Percentiles rank a stretch among this genome's conserved stretches.
phyloP scores from a whole-genome alignment of 768 basidiomycete species.

The Fibroporia radiculosa region DNA sequence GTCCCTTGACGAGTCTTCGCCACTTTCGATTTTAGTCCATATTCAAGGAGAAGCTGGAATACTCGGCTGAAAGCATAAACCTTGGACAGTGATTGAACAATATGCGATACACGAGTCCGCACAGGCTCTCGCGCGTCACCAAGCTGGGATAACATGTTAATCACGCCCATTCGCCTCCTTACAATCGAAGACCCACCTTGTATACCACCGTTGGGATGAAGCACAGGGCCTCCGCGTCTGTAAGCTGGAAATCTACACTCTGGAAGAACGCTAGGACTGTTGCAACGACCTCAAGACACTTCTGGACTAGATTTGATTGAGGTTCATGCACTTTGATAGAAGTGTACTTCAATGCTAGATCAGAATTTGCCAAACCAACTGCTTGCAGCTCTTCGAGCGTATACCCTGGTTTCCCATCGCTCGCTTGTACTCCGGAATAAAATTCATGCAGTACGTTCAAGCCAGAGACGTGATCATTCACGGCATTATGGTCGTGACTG shows the following conservation, averaged over 20 bases:
- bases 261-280: slow-evolving; percentile 71
- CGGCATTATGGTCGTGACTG: slow-evolving; percentile 92
- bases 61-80: slow-evolving; percentile 92
- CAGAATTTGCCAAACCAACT: slow-evolving; percentile 78
- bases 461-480: slow-evolving; percentile 86
- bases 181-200: slow-evolving; percentile 48
- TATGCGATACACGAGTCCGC: slow-evolving; percentile 69
- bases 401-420: slow-evolving; percentile 44
- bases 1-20: slow-evolving; percentile 86
- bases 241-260: slow-evolving; percentile 64
- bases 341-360: slow-evolving; percentile 88
- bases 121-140: slow-evolving; percentile 87
- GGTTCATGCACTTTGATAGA: slow-evolving; percentile 87
- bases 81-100: slow-evolving; percentile 79
- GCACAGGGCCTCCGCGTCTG: slow-evolving; percentile 79
- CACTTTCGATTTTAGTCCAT: slow-evolving; percentile 85
- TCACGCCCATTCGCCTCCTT: background rate
- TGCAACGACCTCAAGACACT: slow-evolving; percentile 84
- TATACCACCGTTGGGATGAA: slow-evolving; percentile 85
- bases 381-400: slow-evolving; percentile 43
- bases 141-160: slow-evolving; percentile 42
- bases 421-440: slow-evolving; percentile 49
- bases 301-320: slow-evolving; percentile 81
- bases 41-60: slow-evolving; percentile 79
- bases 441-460: slow-evolving; percentile 69